Evolutionary conservation across 108 stramenopile genomes (phyloP).

Genomic region (Cyclostephanos tholiformis): DNA sequence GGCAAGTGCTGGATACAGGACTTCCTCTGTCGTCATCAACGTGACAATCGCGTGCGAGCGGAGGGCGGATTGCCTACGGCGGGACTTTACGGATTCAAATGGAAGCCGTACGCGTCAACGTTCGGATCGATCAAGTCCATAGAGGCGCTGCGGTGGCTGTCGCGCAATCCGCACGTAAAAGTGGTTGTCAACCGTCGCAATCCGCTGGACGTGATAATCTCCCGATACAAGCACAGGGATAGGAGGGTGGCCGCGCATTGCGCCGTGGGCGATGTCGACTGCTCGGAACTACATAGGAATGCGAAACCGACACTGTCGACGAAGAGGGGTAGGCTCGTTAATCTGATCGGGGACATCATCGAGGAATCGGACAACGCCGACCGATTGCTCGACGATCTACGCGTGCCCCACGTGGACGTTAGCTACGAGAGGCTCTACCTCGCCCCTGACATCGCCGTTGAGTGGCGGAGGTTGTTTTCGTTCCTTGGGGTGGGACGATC

Average conservation of each 20-base stretch:
- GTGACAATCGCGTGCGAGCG: background rate
- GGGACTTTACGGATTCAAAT: background rate
- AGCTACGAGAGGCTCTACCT: constrained; percentile 7
- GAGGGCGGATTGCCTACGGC: background rate
- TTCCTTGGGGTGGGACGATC: constrained; percentile 24
- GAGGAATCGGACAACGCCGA: background rate
- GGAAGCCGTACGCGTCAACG: background rate
- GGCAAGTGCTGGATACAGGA: background rate
- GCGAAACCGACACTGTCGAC: background rate
- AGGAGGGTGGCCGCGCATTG: constrained; percentile 12
- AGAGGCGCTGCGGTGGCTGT: background rate
- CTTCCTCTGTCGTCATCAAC: background rate
- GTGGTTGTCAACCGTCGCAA: background rate
- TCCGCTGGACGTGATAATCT: background rate
- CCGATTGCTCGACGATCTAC: background rate
- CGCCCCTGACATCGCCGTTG: background rate
- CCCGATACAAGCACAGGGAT: constrained; percentile 1
- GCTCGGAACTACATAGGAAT: background rate
- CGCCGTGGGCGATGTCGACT: constrained; percentile 1
- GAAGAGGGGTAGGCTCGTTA: background rate
- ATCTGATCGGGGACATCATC: background rate
- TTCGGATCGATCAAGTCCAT: background rate
- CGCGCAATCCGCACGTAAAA: background rate
- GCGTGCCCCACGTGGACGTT: constrained; percentile 5
- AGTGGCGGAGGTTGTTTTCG: constrained; percentile 15